A percentile compares a stretch with the other conserved stretches of the same genome.
Evolutionary conservation across 2,329 filamentous ascomycete species (phyloP).

Genomic region (Trichoderma oligosporum): DNA sequence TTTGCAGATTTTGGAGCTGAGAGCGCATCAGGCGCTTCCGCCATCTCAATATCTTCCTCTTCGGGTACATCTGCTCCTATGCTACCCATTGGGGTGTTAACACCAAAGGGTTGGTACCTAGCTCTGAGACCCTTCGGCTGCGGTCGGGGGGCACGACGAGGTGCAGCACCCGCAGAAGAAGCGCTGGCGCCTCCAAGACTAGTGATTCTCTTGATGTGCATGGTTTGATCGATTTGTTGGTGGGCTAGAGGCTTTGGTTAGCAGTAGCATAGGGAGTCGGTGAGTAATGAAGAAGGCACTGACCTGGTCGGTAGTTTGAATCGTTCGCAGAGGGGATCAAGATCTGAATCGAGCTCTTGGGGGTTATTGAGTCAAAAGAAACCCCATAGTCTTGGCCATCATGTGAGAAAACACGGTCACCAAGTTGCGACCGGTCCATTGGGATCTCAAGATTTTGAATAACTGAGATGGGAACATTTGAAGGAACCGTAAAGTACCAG

Average conservation of each 20-base stretch:
- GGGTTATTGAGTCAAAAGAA: constrained; percentile 49
- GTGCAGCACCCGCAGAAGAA: constrained; percentile 39
- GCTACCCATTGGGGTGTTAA: constrained; percentile 34
- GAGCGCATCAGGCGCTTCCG: constrained; percentile 32
- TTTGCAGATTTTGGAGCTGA: constrained; percentile 23
- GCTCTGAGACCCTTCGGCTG: constrained; percentile 66
- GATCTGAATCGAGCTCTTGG: constrained; percentile 52
- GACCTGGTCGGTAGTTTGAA: constrained; percentile 53
- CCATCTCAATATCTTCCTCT: constrained; percentile 45
- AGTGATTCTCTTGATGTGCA: constrained; percentile 63
- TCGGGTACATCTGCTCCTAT: constrained; percentile 45
- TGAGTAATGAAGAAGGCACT: constrained; percentile 26
- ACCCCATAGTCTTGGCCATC: constrained; percentile 61
- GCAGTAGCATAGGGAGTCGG: neutral
- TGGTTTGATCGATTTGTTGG: constrained; percentile 52
- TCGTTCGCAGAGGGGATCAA: constrained; percentile 57
- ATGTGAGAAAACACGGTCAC: constrained; percentile 56
- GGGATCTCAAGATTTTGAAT: constrained; percentile 62
- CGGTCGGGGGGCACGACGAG: constrained; percentile 52
- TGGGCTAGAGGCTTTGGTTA: constrained; percentile 26
- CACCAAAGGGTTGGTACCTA: constrained; percentile 64
- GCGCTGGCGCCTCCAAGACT: constrained; percentile 45
- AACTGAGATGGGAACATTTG: constrained; percentile 63
- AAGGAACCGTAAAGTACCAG: constrained; percentile 76
- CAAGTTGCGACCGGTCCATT: constrained; percentile 50